Evolutionary conservation across 352 stramenopile genomes (phyloP).

Genomic region (Phytophthora ohioensis): DNA sequence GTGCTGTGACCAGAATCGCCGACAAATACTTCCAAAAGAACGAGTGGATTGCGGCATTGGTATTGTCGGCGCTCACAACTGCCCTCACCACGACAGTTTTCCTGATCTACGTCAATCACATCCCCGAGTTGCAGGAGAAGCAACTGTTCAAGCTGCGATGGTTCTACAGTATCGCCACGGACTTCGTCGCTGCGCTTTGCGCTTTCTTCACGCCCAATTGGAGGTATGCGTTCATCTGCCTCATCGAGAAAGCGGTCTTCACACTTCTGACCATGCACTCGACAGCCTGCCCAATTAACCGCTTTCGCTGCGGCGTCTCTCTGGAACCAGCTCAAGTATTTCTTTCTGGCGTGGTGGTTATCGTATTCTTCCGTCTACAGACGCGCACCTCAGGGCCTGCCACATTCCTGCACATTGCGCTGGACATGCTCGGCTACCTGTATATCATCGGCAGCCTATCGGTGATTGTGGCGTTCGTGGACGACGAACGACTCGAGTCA

Average conservation of each 20-base stretch:
- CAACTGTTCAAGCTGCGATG: slow-evolving; percentile 65
- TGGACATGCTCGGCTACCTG: slow-evolving; percentile 74
- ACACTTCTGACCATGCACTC: slow-evolving; percentile 73
- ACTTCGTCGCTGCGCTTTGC: slow-evolving; percentile 66
- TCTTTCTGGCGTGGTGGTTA: slow-evolving; percentile 59
- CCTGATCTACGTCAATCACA: slow-evolving; percentile 49
- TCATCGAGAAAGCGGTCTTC: slow-evolving; percentile 76
- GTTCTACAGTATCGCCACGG: slow-evolving; percentile 67
- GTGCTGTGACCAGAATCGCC: slow-evolving; percentile 49
- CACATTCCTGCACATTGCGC: slow-evolving; percentile 54
- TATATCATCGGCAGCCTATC: slow-evolving; percentile 78
- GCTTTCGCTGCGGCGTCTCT: slow-evolving; percentile 62
- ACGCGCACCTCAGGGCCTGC: slow-evolving; percentile 33
- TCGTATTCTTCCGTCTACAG: slow-evolving; percentile 64
- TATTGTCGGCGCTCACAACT: slow-evolving; percentile 45
- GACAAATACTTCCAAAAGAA: slow-evolving; percentile 49
- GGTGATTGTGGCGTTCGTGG: slow-evolving; percentile 70
- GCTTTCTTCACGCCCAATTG: slow-evolving; percentile 70
- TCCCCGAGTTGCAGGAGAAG: slow-evolving; percentile 55
- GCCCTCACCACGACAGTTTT: slow-evolving; percentile 49
- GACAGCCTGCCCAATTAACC: slow-evolving; percentile 77
- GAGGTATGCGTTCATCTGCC: slow-evolving; percentile 71
- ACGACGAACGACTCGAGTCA: slow-evolving; percentile 60
- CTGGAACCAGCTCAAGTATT: slow-evolving; percentile 63
- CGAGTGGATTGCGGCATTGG: slow-evolving; percentile 60